A percentile compares a stretch with the other conserved stretches of the same genome.
Evolutionary conservation across 352 stramenopile species (phyloP).

Genomic region (Phytophthora litchii): DNA sequence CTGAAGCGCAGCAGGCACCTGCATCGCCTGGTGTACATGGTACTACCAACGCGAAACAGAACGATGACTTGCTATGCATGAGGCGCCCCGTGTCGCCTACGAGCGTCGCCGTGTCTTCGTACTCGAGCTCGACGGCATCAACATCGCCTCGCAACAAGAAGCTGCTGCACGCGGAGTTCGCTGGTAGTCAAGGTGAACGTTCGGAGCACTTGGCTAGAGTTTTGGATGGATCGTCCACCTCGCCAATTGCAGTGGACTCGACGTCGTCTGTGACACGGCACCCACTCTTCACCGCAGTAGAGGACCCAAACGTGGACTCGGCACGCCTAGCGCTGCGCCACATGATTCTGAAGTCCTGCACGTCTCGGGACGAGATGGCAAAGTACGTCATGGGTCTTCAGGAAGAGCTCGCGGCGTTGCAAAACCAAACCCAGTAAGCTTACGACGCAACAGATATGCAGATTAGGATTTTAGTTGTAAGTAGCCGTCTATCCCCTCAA

Average conservation of each 20-base stretch:
- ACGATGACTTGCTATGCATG: constrained; percentile 27
- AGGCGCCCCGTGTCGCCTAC: constrained; percentile 47
- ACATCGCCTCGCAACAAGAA: constrained; percentile 57
- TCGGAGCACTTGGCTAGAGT: constrained; percentile 21
- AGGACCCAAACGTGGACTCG: constrained; percentile 41
- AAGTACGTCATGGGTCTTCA: constrained; percentile 63
- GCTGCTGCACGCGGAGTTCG: constrained; percentile 41
- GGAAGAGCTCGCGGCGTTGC: constrained; percentile 54
- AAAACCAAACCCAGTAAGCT: constrained; percentile 37
- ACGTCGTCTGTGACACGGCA: constrained; percentile 32
- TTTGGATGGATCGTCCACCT: constrained; percentile 5
- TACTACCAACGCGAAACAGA: constrained; percentile 8
- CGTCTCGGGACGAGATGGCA: constrained; percentile 52
- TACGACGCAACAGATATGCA: constrained; percentile 11
- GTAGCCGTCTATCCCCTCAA: constrained; percentile 11
- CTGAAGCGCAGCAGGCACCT: constrained; percentile 25
- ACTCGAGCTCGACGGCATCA: constrained; percentile 47
- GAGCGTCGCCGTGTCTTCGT: constrained; percentile 40
- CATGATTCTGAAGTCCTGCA: constrained; percentile 61
- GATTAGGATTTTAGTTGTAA: constrained; percentile 26
- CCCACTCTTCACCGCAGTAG: constrained; percentile 31
- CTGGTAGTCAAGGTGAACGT: constrained; percentile 9
- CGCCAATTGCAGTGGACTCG: constrained; percentile 18
- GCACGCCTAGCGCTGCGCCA: constrained; percentile 49
- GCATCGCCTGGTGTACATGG: constrained; percentile 22